Base-by-base conservation (phyloP, 2,329 filamentous ascomycete genomes). In the Talaromyces sp. region DNA sequence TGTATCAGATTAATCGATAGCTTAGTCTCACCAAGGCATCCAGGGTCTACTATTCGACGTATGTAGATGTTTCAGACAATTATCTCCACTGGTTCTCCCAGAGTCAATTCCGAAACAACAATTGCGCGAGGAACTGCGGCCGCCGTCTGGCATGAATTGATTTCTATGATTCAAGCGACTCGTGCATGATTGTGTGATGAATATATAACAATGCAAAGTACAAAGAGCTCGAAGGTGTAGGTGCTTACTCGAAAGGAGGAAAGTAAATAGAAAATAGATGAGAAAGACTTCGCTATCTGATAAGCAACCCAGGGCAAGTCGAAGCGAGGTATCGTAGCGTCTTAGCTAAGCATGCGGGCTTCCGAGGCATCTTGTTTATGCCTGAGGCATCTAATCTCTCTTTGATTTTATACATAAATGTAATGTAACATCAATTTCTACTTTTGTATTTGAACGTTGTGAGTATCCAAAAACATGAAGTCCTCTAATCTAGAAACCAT, bases 241-340 rank as follows among this genome's bases (percentile, higher is more conserved):
- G 43, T 43, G 39, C 4, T 8, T 37, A 10, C 35, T 39, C 11
- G 17, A 22, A n/a, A 6, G 8, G 31, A 10, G 50, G 19, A 10
- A 13, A 27, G 39, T 15, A 39, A 41, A 31, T 39, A 45, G 22
- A 33, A 33, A 59, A 33, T 31, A 33, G 31, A 59, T 33, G 25
- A 58, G 56, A 58, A 45, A 45, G 56, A 4, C 35, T 35, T 56
- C 61, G 25, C 50, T 54, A 63, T 57, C 50, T 56, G 61, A 63
- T 63, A 63, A 56, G 49, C 39, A 35, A 49, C 11, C n/a, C 39
- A 57, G 27, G 61, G 61, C 41, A 63, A 56, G 49, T 63, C 49
- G 49, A 63, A 45, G 61, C 61, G 61, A 63, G 50, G 33, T 27
- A 13, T 13, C 7, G 9, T 37, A 37, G 35, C 7, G 35, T 10